Percentiles rank a stretch among this genome's conserved stretches.
These are phyloP conservation scores for Nakazawaea sp. DNA, from an alignment of 805 yeast genomes.

Conservation along the genomic window DNA sequence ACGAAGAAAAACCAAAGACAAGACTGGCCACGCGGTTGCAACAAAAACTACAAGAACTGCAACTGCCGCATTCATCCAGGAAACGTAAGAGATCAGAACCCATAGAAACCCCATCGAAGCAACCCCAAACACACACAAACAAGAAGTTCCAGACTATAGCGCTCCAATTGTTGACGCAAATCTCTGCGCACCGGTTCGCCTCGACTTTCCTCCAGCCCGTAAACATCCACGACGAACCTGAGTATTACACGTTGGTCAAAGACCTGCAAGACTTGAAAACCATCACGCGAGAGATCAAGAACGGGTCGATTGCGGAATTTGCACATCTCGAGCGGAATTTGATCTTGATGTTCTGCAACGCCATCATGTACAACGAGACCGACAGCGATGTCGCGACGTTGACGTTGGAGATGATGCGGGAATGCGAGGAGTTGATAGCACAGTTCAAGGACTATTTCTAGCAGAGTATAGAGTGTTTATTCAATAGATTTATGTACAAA, in stretches of 20 bases:
- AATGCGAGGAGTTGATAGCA: conserved; percentile 47
- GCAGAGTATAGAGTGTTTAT: too few relatives aligned
- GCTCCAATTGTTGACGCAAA: conserved; percentile 52
- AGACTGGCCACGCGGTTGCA: conserved; percentile 4
- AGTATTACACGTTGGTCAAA: conserved; percentile 54
- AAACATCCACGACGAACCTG: conserved; percentile 58
- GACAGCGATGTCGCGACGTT: conserved; percentile 54
- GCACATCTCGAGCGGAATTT: conserved; percentile 60
- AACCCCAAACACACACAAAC: conserved; percentile 19
- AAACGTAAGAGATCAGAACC: conserved; percentile 16
- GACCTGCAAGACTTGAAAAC: conserved; percentile 66
- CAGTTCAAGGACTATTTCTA: conserved; percentile 47
- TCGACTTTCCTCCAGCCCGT: conserved; percentile 72
- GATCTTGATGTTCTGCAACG: conserved; percentile 75
- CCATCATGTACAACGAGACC: conserved; percentile 72
- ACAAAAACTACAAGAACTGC: conserved; percentile 10
- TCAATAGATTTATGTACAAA: too few relatives aligned
- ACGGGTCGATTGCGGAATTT: conserved; percentile 42
- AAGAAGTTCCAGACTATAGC: conserved; percentile 60
- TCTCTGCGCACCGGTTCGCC: conserved; percentile 65
- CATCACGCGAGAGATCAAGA: conserved; percentile 50
- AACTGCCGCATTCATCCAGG: conserved; percentile 1
- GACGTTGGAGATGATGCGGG: conserved; percentile 66
- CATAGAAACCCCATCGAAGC: conserved; percentile 10
- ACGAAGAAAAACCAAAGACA: conserved; percentile 7